These are phyloP conservation scores for Silene noctiflora DNA, from an alignment of 179 eudicot species.

Conservation along the genomic window DNA sequence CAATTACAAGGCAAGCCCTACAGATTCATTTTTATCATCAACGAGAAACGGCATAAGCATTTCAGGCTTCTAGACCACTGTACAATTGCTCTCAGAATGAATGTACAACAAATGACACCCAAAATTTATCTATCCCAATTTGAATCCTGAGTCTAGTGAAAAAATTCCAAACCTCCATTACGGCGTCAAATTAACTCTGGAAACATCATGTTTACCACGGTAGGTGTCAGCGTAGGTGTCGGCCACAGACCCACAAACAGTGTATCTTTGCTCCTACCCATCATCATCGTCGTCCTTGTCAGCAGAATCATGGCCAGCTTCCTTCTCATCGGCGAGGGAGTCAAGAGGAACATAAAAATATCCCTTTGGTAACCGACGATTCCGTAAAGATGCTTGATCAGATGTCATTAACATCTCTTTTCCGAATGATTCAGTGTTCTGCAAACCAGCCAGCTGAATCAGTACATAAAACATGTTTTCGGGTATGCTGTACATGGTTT, in stretches of 20 bases:
- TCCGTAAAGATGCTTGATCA: constrained; percentile 78
- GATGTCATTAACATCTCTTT: constrained; percentile 91
- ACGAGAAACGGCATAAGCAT: constrained; percentile 21
- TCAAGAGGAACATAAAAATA: constrained; percentile 77
- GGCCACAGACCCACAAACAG: background rate
- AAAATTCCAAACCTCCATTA: constrained; percentile 26
- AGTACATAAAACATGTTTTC: background rate
- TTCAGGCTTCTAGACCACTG: constrained; percentile 47
- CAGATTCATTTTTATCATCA: constrained; percentile 27
- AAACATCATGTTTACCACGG: constrained; percentile 22
- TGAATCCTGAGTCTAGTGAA: constrained; percentile 24
- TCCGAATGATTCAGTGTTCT: constrained; percentile 65
- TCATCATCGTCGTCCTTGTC: constrained; percentile 53
- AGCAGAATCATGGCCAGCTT: constrained; percentile 27
- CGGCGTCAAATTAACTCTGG: constrained; percentile 26
- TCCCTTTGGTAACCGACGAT: constrained; percentile 80
- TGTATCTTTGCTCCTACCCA: constrained; percentile 30
- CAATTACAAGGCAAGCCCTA: constrained; percentile 46
- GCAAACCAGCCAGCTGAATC: constrained; percentile 20
- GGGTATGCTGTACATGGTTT: background rate
- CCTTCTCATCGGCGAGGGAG: constrained; percentile 60
- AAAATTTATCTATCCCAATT: constrained; percentile 41
- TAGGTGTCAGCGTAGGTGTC: background rate
- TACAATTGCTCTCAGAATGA: constrained; percentile 62
- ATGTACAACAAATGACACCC: constrained; percentile 73